Evolutionary conservation across 257 asterid genomes (phyloP).

Genomic region (Jacaranda mimosifolia): DNA sequence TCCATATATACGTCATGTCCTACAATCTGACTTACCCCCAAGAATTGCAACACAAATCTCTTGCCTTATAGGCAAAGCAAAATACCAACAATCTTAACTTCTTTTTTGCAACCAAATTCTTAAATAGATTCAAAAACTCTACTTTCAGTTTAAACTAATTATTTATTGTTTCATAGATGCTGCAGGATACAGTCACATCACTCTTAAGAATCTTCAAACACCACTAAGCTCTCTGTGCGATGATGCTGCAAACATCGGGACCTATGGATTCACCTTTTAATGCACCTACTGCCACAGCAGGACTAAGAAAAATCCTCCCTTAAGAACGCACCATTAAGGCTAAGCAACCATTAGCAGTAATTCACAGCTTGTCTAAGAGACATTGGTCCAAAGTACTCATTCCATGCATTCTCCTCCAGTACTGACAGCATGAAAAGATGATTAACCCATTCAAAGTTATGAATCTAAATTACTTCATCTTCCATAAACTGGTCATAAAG

Average conservation of each 20-base stretch:
- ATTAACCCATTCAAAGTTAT: neutral
- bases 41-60: neutral
- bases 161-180: neutral
- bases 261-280: neutral
- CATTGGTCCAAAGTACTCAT: neutral
- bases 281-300: neutral
- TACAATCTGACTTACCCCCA: neutral
- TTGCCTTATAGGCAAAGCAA: neutral
- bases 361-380: neutral
- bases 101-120: neutral
- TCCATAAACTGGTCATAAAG: neutral
- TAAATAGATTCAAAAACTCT: neutral
- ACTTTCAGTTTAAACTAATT: too few species aligned
- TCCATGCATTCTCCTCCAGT: neutral
- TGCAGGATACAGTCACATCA: neutral
- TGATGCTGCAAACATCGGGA: neutral
- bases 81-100: neutral
- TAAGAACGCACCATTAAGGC: neutral
- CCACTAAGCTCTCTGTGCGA: neutral
- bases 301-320: neutral
- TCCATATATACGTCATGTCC: neutral
- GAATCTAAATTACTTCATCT: neutral
- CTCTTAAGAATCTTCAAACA: neutral
- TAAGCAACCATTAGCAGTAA: neutral
- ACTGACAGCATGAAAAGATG: conserved; percentile 1